Conservation (phyloP, 78 protist genomes). For the Thecamonas trahens region DNA sequence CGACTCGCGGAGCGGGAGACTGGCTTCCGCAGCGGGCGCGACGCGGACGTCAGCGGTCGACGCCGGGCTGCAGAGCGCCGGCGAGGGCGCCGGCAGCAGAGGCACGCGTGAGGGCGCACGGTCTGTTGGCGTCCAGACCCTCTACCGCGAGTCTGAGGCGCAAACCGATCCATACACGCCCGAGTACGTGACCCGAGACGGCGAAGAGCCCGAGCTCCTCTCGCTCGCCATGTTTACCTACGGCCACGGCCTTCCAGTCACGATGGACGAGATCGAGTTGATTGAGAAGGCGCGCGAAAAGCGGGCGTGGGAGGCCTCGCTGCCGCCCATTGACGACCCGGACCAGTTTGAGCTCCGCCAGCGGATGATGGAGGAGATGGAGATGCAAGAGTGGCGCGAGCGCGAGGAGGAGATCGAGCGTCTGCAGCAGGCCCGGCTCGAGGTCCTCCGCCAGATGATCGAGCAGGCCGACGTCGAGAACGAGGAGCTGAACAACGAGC, state of each 20-base stretch:
- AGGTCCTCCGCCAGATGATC: not conserved
- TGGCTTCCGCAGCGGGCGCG: not conserved
- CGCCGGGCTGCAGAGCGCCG: not conserved
- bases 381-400: conserved; percentile 56
- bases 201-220: conserved; percentile 65
- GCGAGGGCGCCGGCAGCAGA: not conserved
- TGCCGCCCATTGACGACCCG: conserved; percentile 55
- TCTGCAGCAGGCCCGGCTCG: conserved; percentile 4
- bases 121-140: conserved; percentile 21
- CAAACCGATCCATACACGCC: conserved; percentile 87
- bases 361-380: conserved; percentile 44
- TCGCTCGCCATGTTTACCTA: conserved; percentile 36
- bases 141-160: conserved; percentile 54
- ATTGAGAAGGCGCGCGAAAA: conserved; percentile 57
- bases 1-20: not conserved
- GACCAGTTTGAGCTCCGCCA: conserved; percentile 16
- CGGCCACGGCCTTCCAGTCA: conserved; percentile 58
- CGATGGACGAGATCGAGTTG: conserved; percentile 46
- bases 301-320: conserved; percentile 40
- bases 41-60: not conserved
- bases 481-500: conserved; percentile 10
- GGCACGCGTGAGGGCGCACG: no score
- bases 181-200: conserved; percentile 31
- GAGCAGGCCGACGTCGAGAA: not conserved
- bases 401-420: conserved; percentile 58